A percentile compares a stretch with the other conserved stretches of the same genome.
Evolutionary conservation across 768 basidiomycete genomes (phyloP).

Genomic region (Leccinum subgranulosum): DNA sequence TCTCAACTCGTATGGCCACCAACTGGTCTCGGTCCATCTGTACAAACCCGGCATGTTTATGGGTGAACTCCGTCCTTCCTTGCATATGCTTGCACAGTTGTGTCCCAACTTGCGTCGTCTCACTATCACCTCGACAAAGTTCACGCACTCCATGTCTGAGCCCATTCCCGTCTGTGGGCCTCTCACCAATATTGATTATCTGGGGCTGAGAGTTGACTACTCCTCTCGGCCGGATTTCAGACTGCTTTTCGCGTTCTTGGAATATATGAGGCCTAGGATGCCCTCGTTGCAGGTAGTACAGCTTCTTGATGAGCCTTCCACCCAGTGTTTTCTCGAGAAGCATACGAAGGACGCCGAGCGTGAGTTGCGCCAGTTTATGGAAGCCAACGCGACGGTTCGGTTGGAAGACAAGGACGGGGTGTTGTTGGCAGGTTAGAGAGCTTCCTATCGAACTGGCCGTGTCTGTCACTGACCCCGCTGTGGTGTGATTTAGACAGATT

Average conservation of each 20-base stretch:
- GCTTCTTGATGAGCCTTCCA: constrained; percentile 14
- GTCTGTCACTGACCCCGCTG: not conserved
- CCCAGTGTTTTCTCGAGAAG: constrained; percentile 15
- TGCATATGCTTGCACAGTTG: not conserved
- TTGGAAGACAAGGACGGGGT: constrained; percentile 22
- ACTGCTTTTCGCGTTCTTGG: constrained; percentile 12
- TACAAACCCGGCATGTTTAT: no score
- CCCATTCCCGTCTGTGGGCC: not conserved
- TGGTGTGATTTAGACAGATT: constrained; percentile 14
- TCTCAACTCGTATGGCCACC: no score
- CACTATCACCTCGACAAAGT: not conserved
- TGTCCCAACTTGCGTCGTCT: not conserved
- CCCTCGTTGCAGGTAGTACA: constrained; percentile 24
- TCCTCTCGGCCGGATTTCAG: not conserved
- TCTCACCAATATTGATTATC: not conserved
- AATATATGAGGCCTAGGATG: constrained; percentile 1
- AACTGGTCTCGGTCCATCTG: no score
- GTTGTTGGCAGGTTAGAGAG: constrained; percentile 20
- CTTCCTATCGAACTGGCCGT: not conserved
- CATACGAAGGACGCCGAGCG: constrained; percentile 10
- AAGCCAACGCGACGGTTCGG: constrained; percentile 5
- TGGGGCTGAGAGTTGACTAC: not conserved
- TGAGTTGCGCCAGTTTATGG: constrained; percentile 10
- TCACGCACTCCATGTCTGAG: not conserved
- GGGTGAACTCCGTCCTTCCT: no score